These are phyloP conservation scores for Solanum raphanifolium DNA, from an alignment of 257 asterid species.

Conservation along the genomic window DNA sequence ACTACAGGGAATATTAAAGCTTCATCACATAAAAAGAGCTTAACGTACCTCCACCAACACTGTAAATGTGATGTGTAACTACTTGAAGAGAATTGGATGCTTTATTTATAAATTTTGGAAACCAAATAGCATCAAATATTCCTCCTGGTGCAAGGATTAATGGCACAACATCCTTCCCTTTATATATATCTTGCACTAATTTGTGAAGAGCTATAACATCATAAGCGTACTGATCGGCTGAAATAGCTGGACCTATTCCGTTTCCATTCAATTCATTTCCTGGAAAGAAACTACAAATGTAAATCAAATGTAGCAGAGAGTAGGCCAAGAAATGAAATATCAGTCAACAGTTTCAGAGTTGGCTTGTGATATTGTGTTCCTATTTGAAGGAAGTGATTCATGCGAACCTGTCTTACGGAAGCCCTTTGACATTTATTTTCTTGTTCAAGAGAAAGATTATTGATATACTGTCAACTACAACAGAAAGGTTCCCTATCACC, in stretches of 20 bases:
- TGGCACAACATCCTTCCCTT: slow-evolving; percentile 33
- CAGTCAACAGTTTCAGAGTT: background rate
- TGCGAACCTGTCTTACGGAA: background rate
- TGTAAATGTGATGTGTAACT: slow-evolving; percentile 80
- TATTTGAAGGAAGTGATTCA: background rate
- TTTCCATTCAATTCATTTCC: slow-evolving; percentile 85
- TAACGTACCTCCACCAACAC: slow-evolving; percentile 76
- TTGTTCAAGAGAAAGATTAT: background rate
- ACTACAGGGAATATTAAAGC: background rate
- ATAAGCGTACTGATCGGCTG: slow-evolving; percentile 55
- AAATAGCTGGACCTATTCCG: slow-evolving; percentile 57
- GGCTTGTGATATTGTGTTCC: background rate
- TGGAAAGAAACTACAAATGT: slow-evolving; percentile 6
- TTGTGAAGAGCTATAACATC: slow-evolving; percentile 39
- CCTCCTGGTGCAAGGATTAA: slow-evolving; percentile 82
- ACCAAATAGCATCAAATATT: slow-evolving; percentile 60
- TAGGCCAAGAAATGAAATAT: background rate
- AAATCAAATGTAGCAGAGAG: background rate
- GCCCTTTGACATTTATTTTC: background rate
- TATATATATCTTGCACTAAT: slow-evolving; percentile 42
- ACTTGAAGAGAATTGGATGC: slow-evolving; percentile 49
- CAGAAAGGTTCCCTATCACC: background rate
- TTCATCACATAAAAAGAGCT: background rate
- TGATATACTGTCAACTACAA: background rate
- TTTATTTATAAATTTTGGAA: slow-evolving; percentile 26